A percentile compares a stretch with the other conserved stretches of the same genome.
Conservation (phyloP, 306 rosid genomes). For the Albizia julibrissin region DNA sequence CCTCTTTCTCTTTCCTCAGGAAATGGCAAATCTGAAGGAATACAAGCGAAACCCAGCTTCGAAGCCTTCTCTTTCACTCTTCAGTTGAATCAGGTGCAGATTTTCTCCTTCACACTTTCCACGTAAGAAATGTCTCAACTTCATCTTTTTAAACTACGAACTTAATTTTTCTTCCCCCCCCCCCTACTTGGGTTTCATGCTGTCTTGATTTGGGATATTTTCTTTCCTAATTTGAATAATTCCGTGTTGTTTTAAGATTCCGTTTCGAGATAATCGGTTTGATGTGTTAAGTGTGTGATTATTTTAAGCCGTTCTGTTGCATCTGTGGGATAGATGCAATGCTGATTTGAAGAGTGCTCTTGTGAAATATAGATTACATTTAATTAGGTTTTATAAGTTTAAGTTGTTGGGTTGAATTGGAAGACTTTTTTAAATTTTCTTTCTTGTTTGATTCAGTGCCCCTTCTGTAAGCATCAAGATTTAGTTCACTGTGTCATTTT, state of each 20-base stretch:
- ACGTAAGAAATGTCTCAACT: neutral
- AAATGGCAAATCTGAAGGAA: constrained; percentile 33
- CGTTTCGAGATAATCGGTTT: constrained; percentile 33
- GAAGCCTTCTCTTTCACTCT: constrained; percentile 24
- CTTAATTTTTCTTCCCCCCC: neutral
- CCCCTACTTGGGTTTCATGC: constrained; percentile 7
- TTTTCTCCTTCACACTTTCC: constrained; percentile 20
- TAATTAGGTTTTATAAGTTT: neutral
- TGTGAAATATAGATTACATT: neutral
- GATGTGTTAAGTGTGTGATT: constrained; percentile 14
- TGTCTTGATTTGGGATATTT: neutral
- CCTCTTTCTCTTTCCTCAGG: constrained; percentile 3
- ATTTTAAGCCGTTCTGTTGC: constrained; percentile 22
- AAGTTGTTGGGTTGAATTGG: constrained; percentile 27
- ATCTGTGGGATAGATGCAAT: constrained; percentile 10
- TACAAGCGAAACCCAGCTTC: constrained; percentile 36
- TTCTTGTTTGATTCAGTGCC: constrained; percentile 33
- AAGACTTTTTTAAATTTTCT: constrained; percentile 3
- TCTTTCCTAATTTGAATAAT: constrained; percentile 15
- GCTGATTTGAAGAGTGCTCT: constrained; percentile 19
- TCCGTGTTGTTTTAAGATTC: constrained; percentile 20
- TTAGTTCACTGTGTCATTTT: constrained; percentile 18
- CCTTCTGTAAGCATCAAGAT: neutral
- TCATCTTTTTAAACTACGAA: neutral
- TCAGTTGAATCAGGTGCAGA: constrained; percentile 38